phyloP scores from a whole-genome alignment of 345 rosid species.

The Isatis tinctoria region DNA sequence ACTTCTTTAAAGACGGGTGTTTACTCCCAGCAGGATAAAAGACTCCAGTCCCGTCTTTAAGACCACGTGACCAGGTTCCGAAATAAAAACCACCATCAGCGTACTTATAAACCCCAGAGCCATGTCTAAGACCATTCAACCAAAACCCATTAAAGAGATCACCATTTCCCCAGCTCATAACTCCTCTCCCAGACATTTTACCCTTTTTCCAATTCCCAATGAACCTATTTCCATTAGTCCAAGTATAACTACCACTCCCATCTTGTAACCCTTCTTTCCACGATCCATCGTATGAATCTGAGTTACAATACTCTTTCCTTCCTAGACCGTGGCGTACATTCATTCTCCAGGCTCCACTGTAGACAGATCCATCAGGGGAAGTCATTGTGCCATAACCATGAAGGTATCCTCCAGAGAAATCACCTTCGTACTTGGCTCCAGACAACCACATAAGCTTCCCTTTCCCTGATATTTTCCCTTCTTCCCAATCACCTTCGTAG shows the following conservation, averaged over 20 bases:
- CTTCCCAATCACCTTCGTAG: slow-evolving; percentile 92
- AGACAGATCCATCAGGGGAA: slow-evolving; percentile 55
- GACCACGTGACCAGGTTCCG: slow-evolving; percentile 73
- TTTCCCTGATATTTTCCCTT: slow-evolving; percentile 77
- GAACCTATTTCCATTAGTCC: slow-evolving; percentile 75
- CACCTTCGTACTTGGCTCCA: slow-evolving; percentile 79
- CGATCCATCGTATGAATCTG: slow-evolving; percentile 74
- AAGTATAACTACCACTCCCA: slow-evolving; percentile 73
- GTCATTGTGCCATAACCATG: slow-evolving; percentile 73
- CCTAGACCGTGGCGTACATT: slow-evolving; percentile 79
- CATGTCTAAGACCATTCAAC: slow-evolving; percentile 75
- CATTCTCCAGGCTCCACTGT: slow-evolving; percentile 84
- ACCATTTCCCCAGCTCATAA: slow-evolving; percentile 86
- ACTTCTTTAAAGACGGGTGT: slow-evolving; percentile 58
- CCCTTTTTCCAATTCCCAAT: slow-evolving; percentile 84
- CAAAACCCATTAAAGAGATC: slow-evolving; percentile 80
- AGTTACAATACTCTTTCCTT: slow-evolving; percentile 65
- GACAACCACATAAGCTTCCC: slow-evolving; percentile 66
- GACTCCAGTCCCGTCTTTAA: slow-evolving; percentile 87
- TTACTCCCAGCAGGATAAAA: slow-evolving; percentile 79
- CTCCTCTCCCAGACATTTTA: slow-evolving; percentile 82
- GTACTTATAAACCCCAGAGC: slow-evolving; percentile 78
- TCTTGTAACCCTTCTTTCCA: slow-evolving; percentile 92
- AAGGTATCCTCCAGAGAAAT: slow-evolving; percentile 78
- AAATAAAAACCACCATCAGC: slow-evolving; percentile 79